phyloP scores from a whole-genome alignment of 2,329 filamentous ascomycete genomes.

The Aspergillus sojae region DNA sequence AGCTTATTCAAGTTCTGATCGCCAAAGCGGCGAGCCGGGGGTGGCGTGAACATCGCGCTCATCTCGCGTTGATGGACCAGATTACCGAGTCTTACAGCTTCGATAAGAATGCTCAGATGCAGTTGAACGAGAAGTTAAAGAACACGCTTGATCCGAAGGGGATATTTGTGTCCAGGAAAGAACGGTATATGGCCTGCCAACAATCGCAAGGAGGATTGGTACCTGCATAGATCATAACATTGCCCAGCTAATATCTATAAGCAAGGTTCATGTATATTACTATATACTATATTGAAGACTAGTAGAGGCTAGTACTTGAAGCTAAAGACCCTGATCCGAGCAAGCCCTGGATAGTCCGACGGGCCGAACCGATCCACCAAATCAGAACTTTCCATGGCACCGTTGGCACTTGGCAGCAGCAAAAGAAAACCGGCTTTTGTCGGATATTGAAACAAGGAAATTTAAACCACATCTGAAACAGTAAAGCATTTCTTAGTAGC shows the following conservation, averaged over 20 bases:
- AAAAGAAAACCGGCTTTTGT: neutral
- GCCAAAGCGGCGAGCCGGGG: conserved; percentile 44
- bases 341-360: neutral
- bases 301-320: too few species aligned
- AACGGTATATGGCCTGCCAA: neutral
- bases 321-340: too few species aligned
- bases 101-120: conserved; percentile 46
- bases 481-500: too few species aligned
- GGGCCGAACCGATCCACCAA: neutral
- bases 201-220: neutral
- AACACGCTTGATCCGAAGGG: neutral
- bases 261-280: neutral
- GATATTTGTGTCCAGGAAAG: neutral
- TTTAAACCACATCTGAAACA: neutral
- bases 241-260: neutral
- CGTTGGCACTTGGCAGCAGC: neutral
- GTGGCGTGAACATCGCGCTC: conserved; percentile 52
- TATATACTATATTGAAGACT: neutral
- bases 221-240: neutral
- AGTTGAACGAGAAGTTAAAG: conserved; percentile 44
- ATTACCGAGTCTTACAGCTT: conserved; percentile 52
- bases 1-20: conserved; percentile 43
- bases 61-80: conserved; percentile 52
- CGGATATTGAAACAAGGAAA: neutral
- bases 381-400: neutral